These are phyloP conservation scores for Thamnidium elegans DNA, from an alignment of 192 early-diverging fungal species.

Conservation along the genomic window DNA sequence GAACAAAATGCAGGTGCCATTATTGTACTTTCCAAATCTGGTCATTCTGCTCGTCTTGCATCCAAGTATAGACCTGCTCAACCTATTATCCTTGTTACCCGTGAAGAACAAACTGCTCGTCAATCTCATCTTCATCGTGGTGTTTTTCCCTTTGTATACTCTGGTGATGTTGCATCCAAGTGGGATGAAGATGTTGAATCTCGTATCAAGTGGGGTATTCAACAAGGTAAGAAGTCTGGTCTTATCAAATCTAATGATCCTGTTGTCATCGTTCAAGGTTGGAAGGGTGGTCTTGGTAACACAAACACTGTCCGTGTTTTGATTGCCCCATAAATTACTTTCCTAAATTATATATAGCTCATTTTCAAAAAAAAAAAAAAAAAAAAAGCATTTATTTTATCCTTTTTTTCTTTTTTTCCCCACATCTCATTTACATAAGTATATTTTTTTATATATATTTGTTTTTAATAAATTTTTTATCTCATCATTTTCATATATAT, in stretches of 20 bases:
- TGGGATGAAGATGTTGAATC: constrained; percentile 69
- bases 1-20: constrained; percentile 80
- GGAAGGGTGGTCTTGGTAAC: constrained; percentile 80
- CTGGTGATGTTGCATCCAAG: constrained; percentile 28
- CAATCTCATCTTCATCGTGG: constrained; percentile 72
- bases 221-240: constrained; percentile 59
- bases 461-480: too few relatives aligned
- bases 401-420: too few relatives aligned
- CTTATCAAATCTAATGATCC: constrained; percentile 66
- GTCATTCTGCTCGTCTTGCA: constrained; percentile 76
- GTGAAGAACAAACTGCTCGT: constrained; percentile 59
- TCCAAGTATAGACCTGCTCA: constrained; percentile 89
- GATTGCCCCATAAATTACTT: constrained; percentile 28
- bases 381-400: too few relatives aligned
- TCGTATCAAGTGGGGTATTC: constrained; percentile 69
- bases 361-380: background rate
- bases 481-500: too few relatives aligned
- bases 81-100: constrained; percentile 85
- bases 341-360: background rate
- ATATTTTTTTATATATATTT: too few relatives aligned
- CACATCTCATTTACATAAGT: too few relatives aligned
- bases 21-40: constrained; percentile 84
- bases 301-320: constrained; percentile 82
- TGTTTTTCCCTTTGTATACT: constrained; percentile 68
- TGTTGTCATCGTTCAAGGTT: constrained; percentile 79